Base-by-base conservation (phyloP, 2,329 filamentous ascomycete species). In the Diaporthe sp. region DNA sequence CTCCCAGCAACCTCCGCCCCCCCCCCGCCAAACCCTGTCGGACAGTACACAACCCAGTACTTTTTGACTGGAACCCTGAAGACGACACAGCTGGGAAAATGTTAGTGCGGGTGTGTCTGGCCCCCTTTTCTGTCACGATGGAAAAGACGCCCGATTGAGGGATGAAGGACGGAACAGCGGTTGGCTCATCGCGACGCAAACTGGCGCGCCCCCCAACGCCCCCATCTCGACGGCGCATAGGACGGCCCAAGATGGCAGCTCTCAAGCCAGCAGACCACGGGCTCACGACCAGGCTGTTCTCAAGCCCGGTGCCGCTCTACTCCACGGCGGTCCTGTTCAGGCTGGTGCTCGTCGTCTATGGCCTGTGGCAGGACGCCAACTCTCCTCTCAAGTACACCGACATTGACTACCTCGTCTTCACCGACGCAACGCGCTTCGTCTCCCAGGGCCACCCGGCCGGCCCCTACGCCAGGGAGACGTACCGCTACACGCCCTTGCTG, bases 361-460 rank as follows among this genome's bases (percentile, higher is more conserved):
- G 97, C 75, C 90, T 95, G 76, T 96, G 94, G 88, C 97, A 99
- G 86, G 97, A 99, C 85, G 93, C 95, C 76, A 89, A 96, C 85
- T 97, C 95, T 10, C 93, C 96, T 19, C 87, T 99, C 82, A 98
- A 98, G 86, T 99, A 98, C 87, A 99, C 97, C 70, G 97, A 99
- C 85, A 98, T 99, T 80, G 97, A 99, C 88, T 99, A 99, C 85
- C 92, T 95, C 78, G 97, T 99, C 83, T 99, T 99, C 88, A 98
- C 97, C 67, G 96, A 98, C 83, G 97, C 97, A 37, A 92, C 97
- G 2, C 94, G 94, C 78, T 96, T 94, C 84, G 85, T 95, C 58
- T 86, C 92, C 4, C 87, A 85, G n/a, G 90, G 90, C 4, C 85
- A 86, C 62, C 68, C 75, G 12, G 59, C 68, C 17, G 94, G 94